phyloP scores from a whole-genome alignment of 495 filamentous ascomycete genomes.

The Xeromyces bisporus region DNA sequence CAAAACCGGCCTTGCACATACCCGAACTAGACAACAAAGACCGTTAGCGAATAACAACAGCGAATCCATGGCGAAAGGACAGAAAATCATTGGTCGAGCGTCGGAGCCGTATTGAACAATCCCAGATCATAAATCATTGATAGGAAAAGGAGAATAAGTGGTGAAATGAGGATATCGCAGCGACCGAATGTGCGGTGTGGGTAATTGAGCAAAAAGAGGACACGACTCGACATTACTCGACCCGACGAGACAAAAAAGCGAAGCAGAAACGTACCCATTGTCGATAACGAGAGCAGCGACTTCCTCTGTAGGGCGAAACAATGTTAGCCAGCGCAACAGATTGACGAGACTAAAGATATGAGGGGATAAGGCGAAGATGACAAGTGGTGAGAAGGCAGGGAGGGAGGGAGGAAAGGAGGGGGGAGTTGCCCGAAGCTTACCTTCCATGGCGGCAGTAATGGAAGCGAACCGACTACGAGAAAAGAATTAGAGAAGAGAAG shows the following conservation, averaged over 20 bases:
- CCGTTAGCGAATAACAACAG: no score
- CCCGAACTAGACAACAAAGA: constrained; percentile 63
- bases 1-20: constrained; percentile 99
- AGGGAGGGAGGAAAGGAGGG: constrained; percentile 5
- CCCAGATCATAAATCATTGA: no score
- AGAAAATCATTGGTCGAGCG: no score
- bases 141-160: no score
- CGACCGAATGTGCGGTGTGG: constrained; percentile 11
- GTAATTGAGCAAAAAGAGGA: constrained; percentile 4
- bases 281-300: constrained; percentile 99
- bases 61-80: no score
- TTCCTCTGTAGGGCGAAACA: constrained; percentile 97
- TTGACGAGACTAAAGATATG: constrained; percentile 24
- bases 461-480: constrained; percentile 19
- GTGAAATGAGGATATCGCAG: no score
- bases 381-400: constrained; percentile 6
- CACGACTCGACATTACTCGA: constrained; percentile 3
- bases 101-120: no score
- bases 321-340: no score
- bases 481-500: constrained; percentile 19
- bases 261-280: constrained; percentile 78
- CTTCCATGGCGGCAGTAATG: constrained; percentile 53
- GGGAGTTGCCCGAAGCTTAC: constrained; percentile 37
- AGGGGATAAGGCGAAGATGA: constrained; percentile 20
- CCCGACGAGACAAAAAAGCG: constrained; percentile 10